Evolutionary conservation across 1,139 yeast genomes (phyloP), one percentile per base, ranked within the genome.

Genomic region (Cylindricascospora bacillispora): DNA sequence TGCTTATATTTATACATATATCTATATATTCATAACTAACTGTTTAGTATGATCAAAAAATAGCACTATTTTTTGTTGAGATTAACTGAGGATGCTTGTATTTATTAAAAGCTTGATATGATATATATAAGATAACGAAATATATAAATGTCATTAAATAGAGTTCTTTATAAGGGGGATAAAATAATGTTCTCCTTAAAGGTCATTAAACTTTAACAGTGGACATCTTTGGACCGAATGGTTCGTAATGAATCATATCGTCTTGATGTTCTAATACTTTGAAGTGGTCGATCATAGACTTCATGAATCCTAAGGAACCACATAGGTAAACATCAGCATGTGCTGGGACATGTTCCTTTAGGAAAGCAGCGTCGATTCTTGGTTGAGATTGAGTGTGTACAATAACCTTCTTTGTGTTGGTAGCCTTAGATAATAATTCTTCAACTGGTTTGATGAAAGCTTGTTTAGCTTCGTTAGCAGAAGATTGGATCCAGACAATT

Each of bases 201-300:
- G 15, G n/a, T 30, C 24, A n/a, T 31, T 34, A 43, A 19, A 39
- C 46, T 13, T 37, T 35, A 13, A 46, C 35, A 12, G 51, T 49
- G 13, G 46, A 31, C 55, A 50, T 50, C 37, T 50, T 50, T 33
- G 54, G 54, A 27, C 55, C 54, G 27, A 49, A 49, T 27, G 52
- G 52, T 33, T 49, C 54, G 35, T 49, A 49, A 29, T 49, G 54
- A 19, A 49, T 35, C 32, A 32, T 27, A 25, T 46, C 47, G 13
- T 38, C 39, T 15, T 37, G 32, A 27, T 44, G 47, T 19, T 40
- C 41, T 13, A 47, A 27, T 3, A 32, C 30, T 13, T 33, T 35
- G 22, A 48, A 39, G 23, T 40, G 37, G 5, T 30, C 37, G 16
- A 49, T 37, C 46, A 50, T 44, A 14, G 41, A 31, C 29, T 43